phyloP scores from a whole-genome alignment of 352 stramenopile species.

The Phytophthora crassamura region DNA sequence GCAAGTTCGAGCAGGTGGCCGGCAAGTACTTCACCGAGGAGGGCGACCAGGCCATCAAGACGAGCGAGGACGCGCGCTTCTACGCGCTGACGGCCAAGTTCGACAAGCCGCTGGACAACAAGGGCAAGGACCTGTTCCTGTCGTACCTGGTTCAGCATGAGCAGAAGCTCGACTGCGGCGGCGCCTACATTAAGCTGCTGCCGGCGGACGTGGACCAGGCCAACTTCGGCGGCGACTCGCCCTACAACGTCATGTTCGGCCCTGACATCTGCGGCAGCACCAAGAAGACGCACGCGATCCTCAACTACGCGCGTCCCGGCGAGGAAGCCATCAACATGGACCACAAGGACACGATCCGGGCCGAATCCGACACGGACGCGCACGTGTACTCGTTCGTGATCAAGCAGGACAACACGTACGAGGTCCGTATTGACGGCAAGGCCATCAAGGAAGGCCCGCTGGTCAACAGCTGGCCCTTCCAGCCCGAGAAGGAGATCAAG shows the following conservation, averaged over 20 bases:
- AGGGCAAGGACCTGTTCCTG: slow-evolving; percentile 91
- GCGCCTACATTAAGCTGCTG: slow-evolving; percentile 99
- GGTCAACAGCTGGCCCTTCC: slow-evolving; percentile 96
- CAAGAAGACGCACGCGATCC: slow-evolving; percentile 98
- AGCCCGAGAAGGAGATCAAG: slow-evolving; percentile 96
- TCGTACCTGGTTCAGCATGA: slow-evolving; percentile 99
- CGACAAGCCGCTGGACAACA: slow-evolving; percentile 87
- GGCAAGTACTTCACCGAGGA: slow-evolving; percentile 93
- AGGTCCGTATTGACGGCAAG: slow-evolving; percentile 97
- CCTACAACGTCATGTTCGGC: slow-evolving; percentile 99
- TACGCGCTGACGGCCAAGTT: slow-evolving; percentile 97
- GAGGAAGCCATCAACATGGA: slow-evolving; percentile 94
- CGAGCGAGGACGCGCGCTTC: slow-evolving; percentile 95
- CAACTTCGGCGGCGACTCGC: slow-evolving; percentile 95
- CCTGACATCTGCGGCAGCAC: slow-evolving; percentile 98
- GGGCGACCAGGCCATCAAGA: slow-evolving; percentile 95
- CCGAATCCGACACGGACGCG: slow-evolving; percentile 84
- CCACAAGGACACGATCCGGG: slow-evolving; percentile 85
- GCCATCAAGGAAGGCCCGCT: slow-evolving; percentile 92
- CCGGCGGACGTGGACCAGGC: slow-evolving; percentile 90
- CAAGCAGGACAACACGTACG: slow-evolving; percentile 97
- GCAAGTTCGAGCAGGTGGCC: slow-evolving; percentile 94
- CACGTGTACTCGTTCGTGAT: slow-evolving; percentile 99
- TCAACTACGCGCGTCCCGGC: slow-evolving; percentile 97
- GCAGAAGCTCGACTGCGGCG: slow-evolving; percentile 98